These are phyloP conservation scores for Porcisia deanei DNA, from an alignment of 208 protist species.

Conservation along the genomic window DNA sequence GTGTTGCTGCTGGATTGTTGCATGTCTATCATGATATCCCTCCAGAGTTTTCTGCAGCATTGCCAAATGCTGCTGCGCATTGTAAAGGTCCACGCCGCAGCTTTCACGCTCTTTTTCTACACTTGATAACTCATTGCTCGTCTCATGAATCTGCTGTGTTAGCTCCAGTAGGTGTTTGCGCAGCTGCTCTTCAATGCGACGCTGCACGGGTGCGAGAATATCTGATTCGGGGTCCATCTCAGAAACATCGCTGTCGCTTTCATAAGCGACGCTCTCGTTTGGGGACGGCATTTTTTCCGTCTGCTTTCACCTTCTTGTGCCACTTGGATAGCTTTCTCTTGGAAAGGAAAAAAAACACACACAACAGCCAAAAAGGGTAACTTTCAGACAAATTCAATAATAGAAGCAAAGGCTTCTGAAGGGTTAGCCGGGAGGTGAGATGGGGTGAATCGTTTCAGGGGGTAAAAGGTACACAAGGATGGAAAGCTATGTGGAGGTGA, in stretches of 20 bases:
- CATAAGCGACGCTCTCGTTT: conserved; percentile 51
- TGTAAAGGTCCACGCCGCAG: conserved; percentile 95
- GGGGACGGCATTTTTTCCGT: conserved; percentile 26
- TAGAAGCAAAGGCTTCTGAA: background rate
- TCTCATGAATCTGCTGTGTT: conserved; percentile 83
- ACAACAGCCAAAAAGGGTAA: background rate
- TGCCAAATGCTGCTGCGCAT: conserved; percentile 94
- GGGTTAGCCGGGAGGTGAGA: background rate
- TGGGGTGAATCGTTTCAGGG: background rate
- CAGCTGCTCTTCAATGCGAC: conserved; percentile 89
- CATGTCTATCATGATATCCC: conserved; percentile 87
- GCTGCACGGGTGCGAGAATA: conserved; percentile 84
- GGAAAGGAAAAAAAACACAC: background rate
- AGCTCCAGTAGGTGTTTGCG: conserved; percentile 87
- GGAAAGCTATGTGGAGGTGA: background rate
- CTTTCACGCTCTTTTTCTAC: conserved; percentile 88
- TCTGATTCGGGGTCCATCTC: conserved; percentile 89
- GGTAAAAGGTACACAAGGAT: background rate
- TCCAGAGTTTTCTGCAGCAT: conserved; percentile 93
- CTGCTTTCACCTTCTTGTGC: background rate
- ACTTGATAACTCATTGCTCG: conserved; percentile 70
- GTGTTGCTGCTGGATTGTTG: conserved; percentile 66
- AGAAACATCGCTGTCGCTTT: conserved; percentile 82
- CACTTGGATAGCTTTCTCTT: background rate
- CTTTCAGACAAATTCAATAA: background rate